Base-by-base conservation (phyloP, 2,329 filamentous ascomycete genomes). In the Conoideocrella luteorostrata region DNA sequence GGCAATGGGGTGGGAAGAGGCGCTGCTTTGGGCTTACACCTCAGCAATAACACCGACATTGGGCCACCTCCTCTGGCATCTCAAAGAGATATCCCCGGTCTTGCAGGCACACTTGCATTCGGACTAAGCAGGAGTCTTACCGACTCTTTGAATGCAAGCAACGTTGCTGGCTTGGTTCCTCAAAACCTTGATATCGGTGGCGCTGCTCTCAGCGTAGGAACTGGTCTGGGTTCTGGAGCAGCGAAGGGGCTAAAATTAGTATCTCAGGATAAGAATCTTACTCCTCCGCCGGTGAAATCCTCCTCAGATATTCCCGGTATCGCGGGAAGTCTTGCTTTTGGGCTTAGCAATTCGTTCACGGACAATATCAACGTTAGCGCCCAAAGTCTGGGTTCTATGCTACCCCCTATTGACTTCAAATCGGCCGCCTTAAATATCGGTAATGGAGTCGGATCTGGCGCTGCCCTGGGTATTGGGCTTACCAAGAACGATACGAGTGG, bases 201-300 rank as follows among this genome's bases (percentile, higher is more conserved):
- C 10, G 44, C 46, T 10, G 52, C 49, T 7, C 45, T 50, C 9
- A 43, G 39, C 9, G 26, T 50, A n/a, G 50, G 44, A 20, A 30
- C 40, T 7, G 48, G 46, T 10, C 24, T 52, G 4, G 51, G 51
- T 20, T 38, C 23, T 23, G 51, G 51, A 18, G 45, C 49, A 12
- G 39, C 43, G 6, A 41, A 29, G n/a, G 45, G 45, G 5, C 24
- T 47, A 9, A 43, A 41, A 23, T 24, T 47, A 6, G 36, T 32
- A 1, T n/a, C n/a, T n/a, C n/a, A n/a, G n/a, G 28, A 41, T 9
- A 36, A 24, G 34, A 21, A 38, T 13, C 15, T 44, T 10, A 24
- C 17, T 12, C 43, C 30, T n/a, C 46, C 32, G 11, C 30, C 17
- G 12, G 30, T 24, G n/a, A 21, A 17, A n/a, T 35, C 26, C 11